phyloP scores from a whole-genome alignment of 805 yeast species.

The Clavispora asparagi region DNA sequence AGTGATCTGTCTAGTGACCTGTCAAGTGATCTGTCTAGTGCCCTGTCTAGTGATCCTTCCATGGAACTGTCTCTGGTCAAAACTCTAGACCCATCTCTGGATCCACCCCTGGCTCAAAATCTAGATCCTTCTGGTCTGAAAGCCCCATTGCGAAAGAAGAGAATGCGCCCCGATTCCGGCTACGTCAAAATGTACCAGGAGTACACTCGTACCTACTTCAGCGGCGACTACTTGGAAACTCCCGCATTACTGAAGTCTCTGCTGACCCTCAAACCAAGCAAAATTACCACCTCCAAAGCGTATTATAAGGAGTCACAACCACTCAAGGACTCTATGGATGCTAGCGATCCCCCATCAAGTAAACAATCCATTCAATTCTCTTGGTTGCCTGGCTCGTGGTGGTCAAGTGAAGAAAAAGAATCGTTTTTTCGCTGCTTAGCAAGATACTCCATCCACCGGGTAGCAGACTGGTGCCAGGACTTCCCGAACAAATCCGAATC shows the following conservation, averaged over 20 bases:
- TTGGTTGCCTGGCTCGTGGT: constrained; percentile 28
- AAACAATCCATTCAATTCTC: not conserved
- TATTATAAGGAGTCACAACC: constrained; percentile 1
- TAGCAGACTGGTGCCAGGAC: constrained; percentile 33
- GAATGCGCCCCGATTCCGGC: not conserved
- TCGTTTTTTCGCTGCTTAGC: constrained; percentile 45
- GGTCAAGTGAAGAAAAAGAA: constrained; percentile 49
- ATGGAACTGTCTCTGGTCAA: too few species aligned
- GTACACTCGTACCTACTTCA: constrained; percentile 7
- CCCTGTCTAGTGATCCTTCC: too few species aligned
- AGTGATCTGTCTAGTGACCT: too few species aligned
- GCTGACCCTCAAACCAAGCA: constrained; percentile 7
- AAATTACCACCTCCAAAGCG: constrained; percentile 3
- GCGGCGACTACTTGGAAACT: constrained; percentile 2
- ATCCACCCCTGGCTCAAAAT: too few species aligned
- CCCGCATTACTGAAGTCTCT: not conserved
- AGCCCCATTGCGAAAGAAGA: not conserved
- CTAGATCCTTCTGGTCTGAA: too few species aligned
- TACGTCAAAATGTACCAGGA: constrained; percentile 5
- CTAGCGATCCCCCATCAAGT: not conserved
- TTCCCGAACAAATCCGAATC: constrained; percentile 38
- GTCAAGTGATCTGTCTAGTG: too few species aligned
- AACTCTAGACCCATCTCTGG: too few species aligned
- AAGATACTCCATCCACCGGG: constrained; percentile 44
- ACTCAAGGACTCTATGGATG: not conserved